Percentiles rank a stretch among this genome's conserved stretches.
Conservation (phyloP, 805 yeast genomes). For the Metschnikowia vanudenii region DNA sequence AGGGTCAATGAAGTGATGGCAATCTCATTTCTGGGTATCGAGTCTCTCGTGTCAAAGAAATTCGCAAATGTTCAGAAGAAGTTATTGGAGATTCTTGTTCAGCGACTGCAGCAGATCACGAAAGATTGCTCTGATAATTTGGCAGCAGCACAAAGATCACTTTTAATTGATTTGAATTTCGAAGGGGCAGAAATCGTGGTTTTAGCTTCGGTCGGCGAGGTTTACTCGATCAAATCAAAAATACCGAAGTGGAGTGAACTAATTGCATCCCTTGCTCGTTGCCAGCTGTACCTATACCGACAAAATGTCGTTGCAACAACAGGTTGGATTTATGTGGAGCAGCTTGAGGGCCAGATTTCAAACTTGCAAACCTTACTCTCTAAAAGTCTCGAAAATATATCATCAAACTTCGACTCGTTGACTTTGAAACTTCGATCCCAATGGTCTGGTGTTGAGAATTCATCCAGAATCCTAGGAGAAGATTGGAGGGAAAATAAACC, state of each 20-base stretch:
- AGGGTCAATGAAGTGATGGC: constrained; percentile 3
- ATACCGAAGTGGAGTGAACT: constrained; percentile 14
- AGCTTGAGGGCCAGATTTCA: constrained; percentile 49
- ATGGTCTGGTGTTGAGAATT: constrained; percentile 32
- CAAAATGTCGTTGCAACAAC: constrained; percentile 48
- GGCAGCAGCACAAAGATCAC: constrained; percentile 5
- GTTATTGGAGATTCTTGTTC: constrained; percentile 3
- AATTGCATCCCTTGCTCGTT: constrained; percentile 6
- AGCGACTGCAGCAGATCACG: constrained; percentile 5
- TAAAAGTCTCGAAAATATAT: constrained; percentile 36
- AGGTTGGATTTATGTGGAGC: constrained; percentile 63
- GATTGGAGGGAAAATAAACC: constrained; percentile 55
- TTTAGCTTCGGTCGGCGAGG: constrained; percentile 3
- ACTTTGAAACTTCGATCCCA: constrained; percentile 43
- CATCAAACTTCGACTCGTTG: constrained; percentile 42
- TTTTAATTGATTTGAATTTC: constrained; percentile 1
- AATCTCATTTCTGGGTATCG: constrained; percentile 8
- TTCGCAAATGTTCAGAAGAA: not conserved
- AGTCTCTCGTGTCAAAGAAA: constrained; percentile 1
- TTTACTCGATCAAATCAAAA: constrained; percentile 1
- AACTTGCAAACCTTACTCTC: constrained; percentile 41
- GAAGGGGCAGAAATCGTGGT: not conserved
- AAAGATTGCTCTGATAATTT: constrained; percentile 6
- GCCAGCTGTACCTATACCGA: constrained; percentile 41
- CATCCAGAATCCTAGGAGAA: constrained; percentile 27